Percentiles rank a stretch among this genome's conserved stretches.
Evolutionary conservation across 2,329 filamentous ascomycete genomes (phyloP).

Genomic region (Alternaria panax): DNA sequence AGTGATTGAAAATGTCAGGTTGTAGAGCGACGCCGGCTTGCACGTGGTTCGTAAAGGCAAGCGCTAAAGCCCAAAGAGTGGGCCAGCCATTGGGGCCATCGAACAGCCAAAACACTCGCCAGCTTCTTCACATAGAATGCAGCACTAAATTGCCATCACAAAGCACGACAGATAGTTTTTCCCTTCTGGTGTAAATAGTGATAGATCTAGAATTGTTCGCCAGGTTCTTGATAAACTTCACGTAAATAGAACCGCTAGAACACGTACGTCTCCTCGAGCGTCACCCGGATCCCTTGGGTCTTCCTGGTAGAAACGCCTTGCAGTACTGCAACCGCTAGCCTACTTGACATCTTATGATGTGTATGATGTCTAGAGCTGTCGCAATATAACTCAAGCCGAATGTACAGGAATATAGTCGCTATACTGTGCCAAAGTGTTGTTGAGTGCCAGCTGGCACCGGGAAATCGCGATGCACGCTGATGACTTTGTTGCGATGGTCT

Average conservation of each 20-base stretch:
- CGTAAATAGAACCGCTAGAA: not conserved
- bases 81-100: constrained; percentile 7
- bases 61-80: constrained; percentile 27
- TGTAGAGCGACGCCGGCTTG: constrained; percentile 14
- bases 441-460: too few relatives aligned
- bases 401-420: not conserved
- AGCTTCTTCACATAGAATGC: not conserved
- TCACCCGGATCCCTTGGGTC: not conserved
- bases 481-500: not conserved
- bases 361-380: not conserved
- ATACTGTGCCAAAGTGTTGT: too few relatives aligned
- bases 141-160: not conserved
- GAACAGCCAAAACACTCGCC: not conserved
- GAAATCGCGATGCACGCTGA: not conserved
- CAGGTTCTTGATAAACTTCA: not conserved
- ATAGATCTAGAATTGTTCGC: not conserved
- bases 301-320: not conserved
- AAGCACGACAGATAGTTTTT: not conserved
- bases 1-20: constrained; percentile 8
- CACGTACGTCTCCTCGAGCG: too few relatives aligned
- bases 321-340: not conserved
- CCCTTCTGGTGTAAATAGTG: not conserved
- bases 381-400: too few relatives aligned
- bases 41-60: constrained; percentile 21
- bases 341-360: not conserved